Conservation (phyloP, 164 flowering plant species). For the Akebia trifoliata region DNA sequence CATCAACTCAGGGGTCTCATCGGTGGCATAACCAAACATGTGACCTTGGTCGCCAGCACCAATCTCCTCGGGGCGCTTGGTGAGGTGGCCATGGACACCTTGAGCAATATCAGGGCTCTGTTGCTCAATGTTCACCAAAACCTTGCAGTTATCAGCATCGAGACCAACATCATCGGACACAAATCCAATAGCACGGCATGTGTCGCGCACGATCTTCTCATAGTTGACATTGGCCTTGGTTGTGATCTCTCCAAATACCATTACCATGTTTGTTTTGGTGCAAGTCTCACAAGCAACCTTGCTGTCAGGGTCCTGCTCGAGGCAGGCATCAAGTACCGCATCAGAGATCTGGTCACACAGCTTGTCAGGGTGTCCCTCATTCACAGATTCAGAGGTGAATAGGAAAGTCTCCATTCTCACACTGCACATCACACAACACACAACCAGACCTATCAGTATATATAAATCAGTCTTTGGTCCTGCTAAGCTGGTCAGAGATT, state of each 20-base stretch:
- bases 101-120: slow-evolving; percentile 78
- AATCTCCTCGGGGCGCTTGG: slow-evolving; percentile 65
- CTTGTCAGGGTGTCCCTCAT: slow-evolving; percentile 79
- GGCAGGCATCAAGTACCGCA: slow-evolving; percentile 72
- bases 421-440: slow-evolving; percentile 5
- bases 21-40: slow-evolving; percentile 73
- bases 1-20: slow-evolving; percentile 68
- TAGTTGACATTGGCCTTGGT: slow-evolving; percentile 60
- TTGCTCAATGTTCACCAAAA: slow-evolving; percentile 66
- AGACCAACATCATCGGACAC: slow-evolving; percentile 64
- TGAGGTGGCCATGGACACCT: slow-evolving; percentile 67
- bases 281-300: slow-evolving; percentile 74
- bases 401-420: slow-evolving; percentile 54
- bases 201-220: slow-evolving; percentile 65
- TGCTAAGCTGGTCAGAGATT: too few relatives aligned
- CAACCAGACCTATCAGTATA: neutral
- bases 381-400: slow-evolving; percentile 69
- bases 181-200: slow-evolving; percentile 56
- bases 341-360: slow-evolving; percentile 72
- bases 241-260: slow-evolving; percentile 72
- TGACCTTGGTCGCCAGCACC: slow-evolving; percentile 74
- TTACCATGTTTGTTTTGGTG: slow-evolving; percentile 69
- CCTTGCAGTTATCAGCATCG: slow-evolving; percentile 73
- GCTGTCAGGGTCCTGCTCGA: slow-evolving; percentile 63
- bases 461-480: too few relatives aligned